Evolutionary conservation across 177 flowering plant genomes (phyloP), one percentile per base, ranked within the genome.

Genomic region (Vitis hybrid): DNA sequence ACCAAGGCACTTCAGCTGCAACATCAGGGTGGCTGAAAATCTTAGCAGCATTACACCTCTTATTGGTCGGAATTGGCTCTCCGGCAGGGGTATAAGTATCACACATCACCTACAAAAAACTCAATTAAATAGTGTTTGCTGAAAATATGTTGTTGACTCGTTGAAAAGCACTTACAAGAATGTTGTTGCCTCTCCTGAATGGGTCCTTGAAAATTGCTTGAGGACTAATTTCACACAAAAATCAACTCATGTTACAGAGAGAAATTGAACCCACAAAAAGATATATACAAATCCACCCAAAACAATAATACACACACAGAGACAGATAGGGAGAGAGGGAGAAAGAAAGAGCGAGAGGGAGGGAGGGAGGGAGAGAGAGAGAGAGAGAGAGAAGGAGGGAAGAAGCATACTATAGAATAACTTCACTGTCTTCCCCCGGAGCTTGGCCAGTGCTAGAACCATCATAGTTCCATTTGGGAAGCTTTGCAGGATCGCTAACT

Each of bases 1-100:
- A 75, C 78, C 78, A 75, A 3, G 78, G 62, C 8, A 14, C 71
- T 51, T 75, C 78, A 26, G 71, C 71, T 15, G 7, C 55, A 26
- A 75, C 78, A 0, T 56, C 71, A 11, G 75, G 78, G 32, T 67
- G 45, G 72, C 64, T 72, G 62, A 76, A 76, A n/a, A 72, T 68
- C 40, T 76, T 57, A 0, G 75, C 79, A 34, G 79, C 79, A 17
- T 50, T 26, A 26, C 4, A 60, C 60, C 75, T 72, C 54, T 76
- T 76, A 72, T 76, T 76, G 15, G 75, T 72, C 3, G 79, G 79
- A 58, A 76, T 68, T 10, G 79, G 79, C 56, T 72, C 79, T 32
- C 79, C 79, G 3, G 75, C 75, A 2, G 79, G 79, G 1, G 79
- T 72, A 66, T 72, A 65, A 10, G 79, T 12, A 34, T 72, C 75